Evolutionary conservation across 345 rosid species (phyloP).

Genomic region (Barbarea vulgaris): DNA sequence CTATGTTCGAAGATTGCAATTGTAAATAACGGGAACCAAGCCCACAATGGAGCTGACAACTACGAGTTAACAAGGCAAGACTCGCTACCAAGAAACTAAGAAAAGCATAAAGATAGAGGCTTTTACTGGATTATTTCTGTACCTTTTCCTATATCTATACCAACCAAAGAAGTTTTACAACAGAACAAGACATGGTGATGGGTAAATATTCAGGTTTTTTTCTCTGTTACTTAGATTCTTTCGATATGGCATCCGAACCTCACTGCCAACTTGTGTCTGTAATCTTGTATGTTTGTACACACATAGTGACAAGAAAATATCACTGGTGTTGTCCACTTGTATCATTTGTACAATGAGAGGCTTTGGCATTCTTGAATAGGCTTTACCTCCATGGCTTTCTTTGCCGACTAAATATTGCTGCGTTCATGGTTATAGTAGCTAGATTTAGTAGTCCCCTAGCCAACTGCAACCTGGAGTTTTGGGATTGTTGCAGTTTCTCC

Average conservation of each 20-base stretch:
- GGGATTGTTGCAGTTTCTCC: constrained; percentile 42
- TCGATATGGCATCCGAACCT: constrained; percentile 9
- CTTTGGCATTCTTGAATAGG: constrained; percentile 22
- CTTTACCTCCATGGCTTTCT: constrained; percentile 21
- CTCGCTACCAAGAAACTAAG: constrained; percentile 52
- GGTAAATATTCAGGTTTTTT: constrained; percentile 29
- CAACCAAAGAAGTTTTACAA: constrained; percentile 26
- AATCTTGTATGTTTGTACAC: constrained; percentile 31
- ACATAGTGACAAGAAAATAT: constrained; percentile 21
- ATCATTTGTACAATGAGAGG: constrained; percentile 15
- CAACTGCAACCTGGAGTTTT: constrained; percentile 73
- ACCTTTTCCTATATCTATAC: constrained; percentile 19
- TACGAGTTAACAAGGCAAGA: constrained; percentile 70
- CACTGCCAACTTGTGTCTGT: constrained; percentile 23
- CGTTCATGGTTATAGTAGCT: constrained; percentile 30
- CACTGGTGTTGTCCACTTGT: constrained; percentile 18
- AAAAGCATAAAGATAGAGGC: constrained; percentile 24
- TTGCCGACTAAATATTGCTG: constrained; percentile 3
- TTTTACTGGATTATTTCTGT: constrained; percentile 21
- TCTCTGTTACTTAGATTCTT: constrained; percentile 18
- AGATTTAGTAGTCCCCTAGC: constrained; percentile 29
- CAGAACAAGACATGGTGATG: constrained; percentile 34
- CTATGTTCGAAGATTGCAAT: constrained; percentile 74
- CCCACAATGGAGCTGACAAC: constrained; percentile 33
- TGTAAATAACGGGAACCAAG: constrained; percentile 43